These are phyloP conservation scores for Xylaria cubensis DNA, from an alignment of 495 filamentous ascomycete genomes.

Conservation along the genomic window DNA sequence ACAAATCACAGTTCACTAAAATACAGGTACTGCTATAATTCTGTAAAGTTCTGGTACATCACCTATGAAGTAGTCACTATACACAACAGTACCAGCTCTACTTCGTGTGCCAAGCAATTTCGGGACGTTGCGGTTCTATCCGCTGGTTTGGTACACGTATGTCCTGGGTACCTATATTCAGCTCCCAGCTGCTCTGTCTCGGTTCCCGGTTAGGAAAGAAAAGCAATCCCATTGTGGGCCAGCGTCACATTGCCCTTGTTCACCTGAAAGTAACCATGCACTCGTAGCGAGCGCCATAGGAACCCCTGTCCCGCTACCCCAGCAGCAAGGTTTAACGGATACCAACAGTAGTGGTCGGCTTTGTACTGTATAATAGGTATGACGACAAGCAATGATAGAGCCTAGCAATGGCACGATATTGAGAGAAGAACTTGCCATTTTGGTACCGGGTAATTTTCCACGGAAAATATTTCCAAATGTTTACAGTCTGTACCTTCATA, in stretches of 20 bases:
- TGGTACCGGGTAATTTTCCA: background rate
- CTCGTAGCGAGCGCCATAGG: background rate
- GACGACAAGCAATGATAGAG: background rate
- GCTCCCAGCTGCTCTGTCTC: background rate
- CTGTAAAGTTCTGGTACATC: background rate
- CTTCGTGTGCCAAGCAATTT: background rate
- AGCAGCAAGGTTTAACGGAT: conserved; percentile 2
- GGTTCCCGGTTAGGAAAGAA: conserved; percentile 8
- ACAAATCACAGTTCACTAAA: background rate
- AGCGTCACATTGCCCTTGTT: background rate
- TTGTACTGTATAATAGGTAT: background rate
- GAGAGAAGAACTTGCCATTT: background rate
- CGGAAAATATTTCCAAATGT: background rate
- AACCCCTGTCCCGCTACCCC: background rate
- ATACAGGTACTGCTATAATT: background rate
- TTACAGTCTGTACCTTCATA: no score
- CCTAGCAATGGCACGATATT: background rate
- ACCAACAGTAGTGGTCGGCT: background rate
- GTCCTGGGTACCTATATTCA: conserved; percentile 1
- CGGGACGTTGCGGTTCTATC: conserved; percentile 3
- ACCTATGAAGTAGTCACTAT: background rate
- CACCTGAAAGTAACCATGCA: background rate
- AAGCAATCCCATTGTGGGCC: background rate
- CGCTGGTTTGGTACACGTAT: conserved; percentile 1
- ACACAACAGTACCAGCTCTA: background rate